A percentile compares a stretch with the other conserved stretches of the same genome.
Conservation (phyloP, 1,284 basidiomycete species). For the Megacollybia platyphylla region DNA sequence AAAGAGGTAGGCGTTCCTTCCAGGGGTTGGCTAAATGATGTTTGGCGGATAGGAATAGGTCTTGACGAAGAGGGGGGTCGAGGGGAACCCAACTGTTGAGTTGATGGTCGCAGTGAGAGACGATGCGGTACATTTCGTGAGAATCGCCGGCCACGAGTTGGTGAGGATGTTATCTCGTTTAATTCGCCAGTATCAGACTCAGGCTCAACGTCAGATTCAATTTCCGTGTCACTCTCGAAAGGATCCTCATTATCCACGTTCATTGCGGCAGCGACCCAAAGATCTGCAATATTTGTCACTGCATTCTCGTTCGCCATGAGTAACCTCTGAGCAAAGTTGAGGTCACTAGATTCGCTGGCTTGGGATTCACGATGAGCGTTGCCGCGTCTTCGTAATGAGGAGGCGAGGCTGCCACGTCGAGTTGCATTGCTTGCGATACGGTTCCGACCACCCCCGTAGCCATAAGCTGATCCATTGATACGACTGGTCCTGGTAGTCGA, state of each 20-base stretch:
- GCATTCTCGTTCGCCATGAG: slow-evolving; percentile 86
- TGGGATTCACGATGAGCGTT: slow-evolving; percentile 24
- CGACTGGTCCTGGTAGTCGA: slow-evolving; percentile 36
- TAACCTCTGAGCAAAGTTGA: slow-evolving; percentile 84
- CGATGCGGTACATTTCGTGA: background rate
- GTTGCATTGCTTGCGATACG: slow-evolving; percentile 35
- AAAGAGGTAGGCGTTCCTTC: slow-evolving; percentile 20
- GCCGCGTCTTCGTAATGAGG: slow-evolving; percentile 29
- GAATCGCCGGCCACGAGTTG: slow-evolving; percentile 3
- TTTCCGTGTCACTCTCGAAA: slow-evolving; percentile 44
- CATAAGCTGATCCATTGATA: slow-evolving; percentile 67
- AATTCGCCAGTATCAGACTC: slow-evolving; percentile 20
- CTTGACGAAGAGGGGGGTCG: slow-evolving; percentile 19
- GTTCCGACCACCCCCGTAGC: slow-evolving; percentile 45
- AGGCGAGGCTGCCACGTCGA: slow-evolving; percentile 34
- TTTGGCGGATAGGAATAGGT: slow-evolving; percentile 13
- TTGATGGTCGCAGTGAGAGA: background rate
- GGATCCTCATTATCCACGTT: slow-evolving; percentile 78
- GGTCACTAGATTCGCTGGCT: slow-evolving; percentile 29
- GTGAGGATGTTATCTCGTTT: slow-evolving; percentile 17
- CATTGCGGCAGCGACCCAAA: slow-evolving; percentile 91
- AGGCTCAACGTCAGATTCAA: slow-evolving; percentile 22
- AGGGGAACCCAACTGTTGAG: slow-evolving; percentile 12
- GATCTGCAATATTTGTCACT: slow-evolving; percentile 79
- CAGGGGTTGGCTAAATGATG: slow-evolving; percentile 18